Percentiles rank a stretch among this genome's conserved stretches.
phyloP scores from a whole-genome alignment of 768 basidiomycete species.

The Serpula lacrymans region DNA sequence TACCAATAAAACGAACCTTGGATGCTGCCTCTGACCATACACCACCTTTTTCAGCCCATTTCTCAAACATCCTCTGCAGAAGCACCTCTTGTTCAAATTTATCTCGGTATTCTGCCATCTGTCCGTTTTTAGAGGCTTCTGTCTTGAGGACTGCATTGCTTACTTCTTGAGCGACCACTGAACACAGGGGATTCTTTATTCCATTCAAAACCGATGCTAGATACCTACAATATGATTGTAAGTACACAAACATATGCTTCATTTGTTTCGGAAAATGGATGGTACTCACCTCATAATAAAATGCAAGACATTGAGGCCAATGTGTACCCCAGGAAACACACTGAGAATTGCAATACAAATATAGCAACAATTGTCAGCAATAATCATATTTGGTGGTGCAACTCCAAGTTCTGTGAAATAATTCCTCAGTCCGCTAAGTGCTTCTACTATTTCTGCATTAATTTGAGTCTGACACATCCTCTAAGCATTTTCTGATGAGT shows the following conservation, averaged over 20 bases:
- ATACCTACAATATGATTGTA: constrained; percentile 8
- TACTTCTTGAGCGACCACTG: constrained; percentile 8
- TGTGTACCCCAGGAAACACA: constrained; percentile 2
- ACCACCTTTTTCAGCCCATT: constrained; percentile 10
- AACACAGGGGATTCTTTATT: constrained; percentile 4
- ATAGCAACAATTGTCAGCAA: constrained; percentile 21
- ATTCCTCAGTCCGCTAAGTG: constrained; percentile 9
- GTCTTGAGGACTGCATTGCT: constrained; percentile 9
- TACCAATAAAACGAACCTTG: constrained; percentile 17
- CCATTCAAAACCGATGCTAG: constrained; percentile 8
- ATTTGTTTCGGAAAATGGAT: too few species aligned
- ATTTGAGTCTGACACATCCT: constrained; percentile 9
- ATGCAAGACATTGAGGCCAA: constrained; percentile 16
- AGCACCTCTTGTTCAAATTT: constrained; percentile 13
- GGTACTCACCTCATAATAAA: constrained; percentile 15
- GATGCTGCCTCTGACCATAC: constrained; percentile 18
- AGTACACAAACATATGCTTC: not conserved
- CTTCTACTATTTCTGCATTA: constrained; percentile 11
- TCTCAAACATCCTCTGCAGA: constrained; percentile 9
- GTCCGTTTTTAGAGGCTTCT: constrained; percentile 3
- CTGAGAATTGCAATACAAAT: constrained; percentile 4
- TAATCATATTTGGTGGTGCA: constrained; percentile 10
- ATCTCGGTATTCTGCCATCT: constrained; percentile 14
- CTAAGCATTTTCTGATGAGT: too few species aligned
- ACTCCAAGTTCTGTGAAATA: constrained; percentile 5